Evolutionary conservation across 179 eudicot genomes (phyloP), one percentile per base, ranked within the genome.

Genomic region (Gypsophila paniculata): DNA sequence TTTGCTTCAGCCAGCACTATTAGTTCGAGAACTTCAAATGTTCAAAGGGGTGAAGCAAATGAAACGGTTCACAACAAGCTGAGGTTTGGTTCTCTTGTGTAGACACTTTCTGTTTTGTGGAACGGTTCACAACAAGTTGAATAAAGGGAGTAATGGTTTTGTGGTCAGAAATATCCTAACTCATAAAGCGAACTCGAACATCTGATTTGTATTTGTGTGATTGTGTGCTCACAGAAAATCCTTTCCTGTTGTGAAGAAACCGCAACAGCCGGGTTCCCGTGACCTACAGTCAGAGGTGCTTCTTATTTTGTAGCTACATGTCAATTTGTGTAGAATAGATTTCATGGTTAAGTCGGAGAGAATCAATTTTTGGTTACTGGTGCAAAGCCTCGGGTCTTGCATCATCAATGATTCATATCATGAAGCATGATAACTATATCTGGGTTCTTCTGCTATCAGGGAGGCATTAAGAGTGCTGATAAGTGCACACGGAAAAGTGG

Each of bases 151-250:
- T n/a, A n/a, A n/a, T n/a, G n/a, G n/a, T n/a, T 36, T 61, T 23
- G 3, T 72, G 49, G 73, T 21, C 58, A 65, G 46, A 46, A 6
- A 51, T 29, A 61, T 48, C 46, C 51, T 49, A 55, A 14, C 59
- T 29, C 42, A 7, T 39, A 18, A 54, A 51, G 32, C 46, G 13
- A 65, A 26, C 78, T 74, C 23, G 18, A 73, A 51, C 61, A 62
- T 79, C 72, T 22, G 64, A 64, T 52, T 39, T 77, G 36, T 63
- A 71, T 61, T 32, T 75, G 62, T 21, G 26, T 65, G 71, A 25
- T 70, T 55, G 4, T 64, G 44, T 63, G 68, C 71, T 59, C 73
- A 59, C 72, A 91, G 99, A 86, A 91, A 81, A 71, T 94, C 99
- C 70, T 77, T 93, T 48, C 96, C 97, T 36, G 86, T 69, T 48